Percentiles rank a stretch among this genome's conserved stretches.
These are phyloP conservation scores for Diaporthe citri DNA, from an alignment of 2,329 filamentous ascomycete species.

Conservation along the genomic window DNA sequence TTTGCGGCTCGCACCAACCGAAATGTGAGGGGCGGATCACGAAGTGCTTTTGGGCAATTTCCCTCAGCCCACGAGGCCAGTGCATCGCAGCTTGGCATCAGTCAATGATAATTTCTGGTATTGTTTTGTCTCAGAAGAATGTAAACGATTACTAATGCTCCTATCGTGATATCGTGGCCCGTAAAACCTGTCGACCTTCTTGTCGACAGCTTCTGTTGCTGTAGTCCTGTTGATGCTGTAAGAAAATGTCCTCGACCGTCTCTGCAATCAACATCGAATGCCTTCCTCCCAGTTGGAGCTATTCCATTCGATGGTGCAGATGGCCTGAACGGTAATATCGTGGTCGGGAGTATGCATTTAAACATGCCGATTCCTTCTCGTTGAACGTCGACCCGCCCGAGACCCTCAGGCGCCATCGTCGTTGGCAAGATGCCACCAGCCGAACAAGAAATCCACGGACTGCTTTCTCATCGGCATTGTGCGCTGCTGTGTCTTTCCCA, in stretches of 20 bases:
- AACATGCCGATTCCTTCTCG: neutral
- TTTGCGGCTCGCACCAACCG: neutral
- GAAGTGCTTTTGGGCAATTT: neutral
- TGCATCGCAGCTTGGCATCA: conserved; percentile 4
- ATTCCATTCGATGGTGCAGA: neutral
- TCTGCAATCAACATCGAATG: neutral
- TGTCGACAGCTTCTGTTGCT: conserved; percentile 8
- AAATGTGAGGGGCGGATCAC: neutral
- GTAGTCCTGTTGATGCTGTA: neutral
- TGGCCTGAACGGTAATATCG: neutral
- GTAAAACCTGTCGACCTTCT: conserved; percentile 18
- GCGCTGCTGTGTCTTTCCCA: neutral
- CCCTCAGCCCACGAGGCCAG: neutral
- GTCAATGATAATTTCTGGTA: neutral
- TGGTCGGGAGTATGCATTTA: neutral
- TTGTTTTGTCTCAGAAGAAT: conserved; percentile 22
- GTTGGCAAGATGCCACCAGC: neutral
- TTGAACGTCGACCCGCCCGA: neutral
- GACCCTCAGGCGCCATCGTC: neutral
- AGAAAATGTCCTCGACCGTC: neutral
- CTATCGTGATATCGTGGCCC: conserved; percentile 35
- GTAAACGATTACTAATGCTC: conserved; percentile 34
- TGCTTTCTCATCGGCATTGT: neutral
- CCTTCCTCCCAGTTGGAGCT: neutral
- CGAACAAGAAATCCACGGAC: neutral